Conservation (phyloP, 2,329 filamentous ascomycete species). For the Trichoderma koningii region DNA sequence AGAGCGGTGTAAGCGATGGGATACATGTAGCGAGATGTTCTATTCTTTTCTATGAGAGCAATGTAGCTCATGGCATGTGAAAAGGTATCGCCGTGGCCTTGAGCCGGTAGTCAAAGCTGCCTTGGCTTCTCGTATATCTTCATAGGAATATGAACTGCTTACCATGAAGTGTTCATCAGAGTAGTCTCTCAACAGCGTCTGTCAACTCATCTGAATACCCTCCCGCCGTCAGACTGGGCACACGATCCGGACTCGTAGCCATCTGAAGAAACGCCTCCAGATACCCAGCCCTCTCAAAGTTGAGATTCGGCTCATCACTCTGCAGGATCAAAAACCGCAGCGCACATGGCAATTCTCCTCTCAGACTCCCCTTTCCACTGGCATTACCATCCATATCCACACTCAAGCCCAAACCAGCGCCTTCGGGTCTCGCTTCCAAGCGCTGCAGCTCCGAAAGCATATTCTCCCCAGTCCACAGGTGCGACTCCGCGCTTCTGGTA, state of each 20-base stretch:
- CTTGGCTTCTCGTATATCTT: background rate
- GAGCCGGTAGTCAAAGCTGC: too few relatives aligned
- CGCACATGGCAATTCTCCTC: constrained; percentile 30
- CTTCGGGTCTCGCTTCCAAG: background rate
- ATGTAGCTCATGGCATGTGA: too few relatives aligned
- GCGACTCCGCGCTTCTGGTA: constrained; percentile 39
- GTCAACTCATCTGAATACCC: background rate
- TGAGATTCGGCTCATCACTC: constrained; percentile 22
- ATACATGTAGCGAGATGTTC: too few relatives aligned
- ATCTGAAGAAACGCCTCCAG: constrained; percentile 20
- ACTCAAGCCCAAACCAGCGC: background rate
- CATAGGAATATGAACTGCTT: background rate
- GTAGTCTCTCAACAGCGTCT: background rate
- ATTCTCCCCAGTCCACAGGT: constrained; percentile 42
- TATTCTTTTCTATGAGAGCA: background rate
- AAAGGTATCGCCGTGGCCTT: too few relatives aligned
- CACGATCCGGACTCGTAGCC: constrained; percentile 14
- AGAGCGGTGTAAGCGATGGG: background rate
- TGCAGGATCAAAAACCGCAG: constrained; percentile 33
- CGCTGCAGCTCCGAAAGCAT: constrained; percentile 41
- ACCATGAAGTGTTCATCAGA: background rate
- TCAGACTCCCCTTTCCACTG: constrained; percentile 17
- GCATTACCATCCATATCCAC: too few relatives aligned
- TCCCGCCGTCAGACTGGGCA: background rate
- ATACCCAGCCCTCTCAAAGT: constrained; percentile 12